phyloP scores from a whole-genome alignment of 495 filamentous ascomycete genomes.

The Polyplosphaeria fusca region DNA sequence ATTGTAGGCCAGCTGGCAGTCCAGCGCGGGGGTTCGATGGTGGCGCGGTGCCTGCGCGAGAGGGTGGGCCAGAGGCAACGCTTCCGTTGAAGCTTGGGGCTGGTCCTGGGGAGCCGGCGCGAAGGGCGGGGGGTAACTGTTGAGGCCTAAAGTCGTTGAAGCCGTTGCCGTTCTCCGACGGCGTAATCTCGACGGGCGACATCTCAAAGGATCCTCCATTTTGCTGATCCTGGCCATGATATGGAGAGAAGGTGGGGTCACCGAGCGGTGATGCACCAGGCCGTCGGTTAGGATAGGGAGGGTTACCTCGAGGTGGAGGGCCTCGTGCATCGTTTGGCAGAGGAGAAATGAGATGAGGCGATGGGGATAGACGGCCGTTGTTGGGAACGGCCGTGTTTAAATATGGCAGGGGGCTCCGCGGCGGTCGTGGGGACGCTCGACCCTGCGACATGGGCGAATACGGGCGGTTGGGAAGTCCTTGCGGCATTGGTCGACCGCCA shows the following conservation, averaged over 20 bases:
- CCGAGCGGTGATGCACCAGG: slow-evolving; percentile 14
- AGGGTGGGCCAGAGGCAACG: slow-evolving; percentile 10
- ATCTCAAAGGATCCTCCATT: slow-evolving; percentile 30
- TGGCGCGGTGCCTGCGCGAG: slow-evolving; percentile 20
- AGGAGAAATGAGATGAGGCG: slow-evolving; percentile 25
- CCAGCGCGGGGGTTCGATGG: slow-evolving; percentile 27
- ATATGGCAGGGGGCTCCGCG: slow-evolving; percentile 13
- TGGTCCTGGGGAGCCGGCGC: slow-evolving; percentile 18
- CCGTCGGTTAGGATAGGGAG: slow-evolving; percentile 3
- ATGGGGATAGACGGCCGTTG: slow-evolving; percentile 21
- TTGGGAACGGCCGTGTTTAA: slow-evolving; percentile 19
- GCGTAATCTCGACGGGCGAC: slow-evolving; percentile 33
- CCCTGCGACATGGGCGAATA: slow-evolving; percentile 30
- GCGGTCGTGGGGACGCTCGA: slow-evolving; percentile 22
- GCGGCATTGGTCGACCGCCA: slow-evolving; percentile 4
- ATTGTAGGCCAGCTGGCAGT: slow-evolving; percentile 25
- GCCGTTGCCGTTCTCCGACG: slow-evolving; percentile 11
- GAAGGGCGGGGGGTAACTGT: slow-evolving; percentile 17
- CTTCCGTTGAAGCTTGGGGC: slow-evolving; percentile 4
- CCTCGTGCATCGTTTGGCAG: slow-evolving; percentile 17
- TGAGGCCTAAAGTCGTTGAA: slow-evolving; percentile 11
- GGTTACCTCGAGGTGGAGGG: slow-evolving; percentile 10
- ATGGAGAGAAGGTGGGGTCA: slow-evolving; percentile 26
- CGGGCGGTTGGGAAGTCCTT: slow-evolving; percentile 5
- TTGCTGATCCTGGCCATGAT: slow-evolving; percentile 17